Evolutionary conservation across 305 asterid genomes (phyloP).

Genomic region (Solanum hybrid): DNA sequence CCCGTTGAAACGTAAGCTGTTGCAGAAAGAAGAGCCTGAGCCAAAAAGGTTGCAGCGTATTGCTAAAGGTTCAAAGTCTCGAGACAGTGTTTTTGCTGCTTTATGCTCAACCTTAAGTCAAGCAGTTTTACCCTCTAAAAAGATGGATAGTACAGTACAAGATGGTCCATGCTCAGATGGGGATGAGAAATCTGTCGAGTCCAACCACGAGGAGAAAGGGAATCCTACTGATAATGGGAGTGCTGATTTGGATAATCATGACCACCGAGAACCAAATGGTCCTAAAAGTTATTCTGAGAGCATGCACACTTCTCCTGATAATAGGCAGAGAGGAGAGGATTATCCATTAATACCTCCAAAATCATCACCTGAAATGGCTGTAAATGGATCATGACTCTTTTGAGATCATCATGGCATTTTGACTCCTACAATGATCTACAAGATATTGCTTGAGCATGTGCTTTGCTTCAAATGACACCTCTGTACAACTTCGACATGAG

Average conservation of each 20-base stretch:
- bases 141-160: constrained; percentile 23
- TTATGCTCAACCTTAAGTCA: constrained; percentile 62
- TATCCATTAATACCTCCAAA: constrained; percentile 37
- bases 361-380: constrained; percentile 78
- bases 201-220: constrained; percentile 24
- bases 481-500: constrained; percentile 4
- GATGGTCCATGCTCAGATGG: constrained; percentile 21
- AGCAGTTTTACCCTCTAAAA: constrained; percentile 47
- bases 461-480: background rate
- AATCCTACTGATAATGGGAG: constrained; percentile 21
- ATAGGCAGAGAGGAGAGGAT: constrained; percentile 41
- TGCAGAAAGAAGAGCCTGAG: constrained; percentile 56
- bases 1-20: constrained; percentile 61
- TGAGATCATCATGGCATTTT: background rate
- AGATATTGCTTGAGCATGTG: constrained; percentile 13
- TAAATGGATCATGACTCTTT: constrained; percentile 57
- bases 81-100: constrained; percentile 62
- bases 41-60: constrained; percentile 52
- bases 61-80: constrained; percentile 53
- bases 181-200: constrained; percentile 19
- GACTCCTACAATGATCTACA: background rate
- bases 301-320: constrained; percentile 33
- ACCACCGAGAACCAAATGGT: constrained; percentile 30
- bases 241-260: constrained; percentile 22
- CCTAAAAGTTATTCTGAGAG: constrained; percentile 32